Evolutionary conservation across 371 early-diverging fungal genomes (phyloP), one percentile per base, ranked within the genome.

Genomic region (Paraphysoderma sedebokerense): DNA sequence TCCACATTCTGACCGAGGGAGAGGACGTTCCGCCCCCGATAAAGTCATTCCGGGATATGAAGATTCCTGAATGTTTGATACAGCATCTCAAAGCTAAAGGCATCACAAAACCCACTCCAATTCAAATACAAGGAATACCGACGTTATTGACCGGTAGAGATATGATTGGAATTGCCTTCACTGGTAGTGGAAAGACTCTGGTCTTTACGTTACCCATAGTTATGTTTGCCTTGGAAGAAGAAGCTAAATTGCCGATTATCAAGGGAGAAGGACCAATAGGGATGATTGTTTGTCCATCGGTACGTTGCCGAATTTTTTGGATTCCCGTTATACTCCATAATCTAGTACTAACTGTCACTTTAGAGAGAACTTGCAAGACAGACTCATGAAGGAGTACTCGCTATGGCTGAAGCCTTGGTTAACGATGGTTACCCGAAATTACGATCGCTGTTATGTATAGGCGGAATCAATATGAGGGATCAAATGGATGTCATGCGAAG

Each of bases 381-480:
- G 53, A 90, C 88, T 9, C 76, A 74, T 47, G 87, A 85, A 38
- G 74, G 78, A 9, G 62, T 84, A 13, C 61, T 66, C 38, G 72
- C 54, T 2, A 74, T 91, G 61, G 66, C 77, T 13, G 72, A 74
- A 8, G 65, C 66, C 27, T 58, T 90, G 4, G 57, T 51, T n/a
- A 57, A 68, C 49, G 71, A 76, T 33, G 75, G 84, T 26, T 81
- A 65, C 57, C 88, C 83, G 45, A 64, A 70, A 47, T 58, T 92
- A 24, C 72, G 88, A 30, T 56, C 81, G 1, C 53, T 92, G 24
- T 63, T 92, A 45, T 87, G 82, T 58, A 98, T 84, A 67, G 96
- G 92, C 49, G 99, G 99, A 3, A 93, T 95, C 30, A 74, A 84
- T 48, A 82, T 92, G 81, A 63, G 67, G 42, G 88, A 89, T 3